Conservation (phyloP, 768 basidiomycete genomes). For the Boletus pseudo-olivaceus region DNA sequence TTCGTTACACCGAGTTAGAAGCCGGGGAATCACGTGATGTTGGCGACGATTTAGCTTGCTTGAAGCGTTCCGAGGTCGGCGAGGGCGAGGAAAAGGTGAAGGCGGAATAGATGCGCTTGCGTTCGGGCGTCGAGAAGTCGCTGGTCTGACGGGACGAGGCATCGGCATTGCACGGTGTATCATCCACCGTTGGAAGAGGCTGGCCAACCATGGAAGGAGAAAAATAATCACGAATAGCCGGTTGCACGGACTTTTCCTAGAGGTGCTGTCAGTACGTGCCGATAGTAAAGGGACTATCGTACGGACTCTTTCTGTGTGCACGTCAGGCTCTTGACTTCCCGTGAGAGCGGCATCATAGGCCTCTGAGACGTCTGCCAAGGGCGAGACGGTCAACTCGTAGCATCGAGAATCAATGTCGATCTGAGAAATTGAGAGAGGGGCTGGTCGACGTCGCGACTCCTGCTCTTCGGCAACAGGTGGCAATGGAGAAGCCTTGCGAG, state of each 20-base stretch:
- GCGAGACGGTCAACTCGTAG: conserved; percentile 75
- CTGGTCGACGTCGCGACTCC: conserved; percentile 30
- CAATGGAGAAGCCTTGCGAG: conserved; percentile 53
- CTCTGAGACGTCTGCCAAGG: conserved; percentile 70
- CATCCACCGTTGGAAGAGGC: conserved; percentile 31
- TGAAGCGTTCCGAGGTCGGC: conserved; percentile 53
- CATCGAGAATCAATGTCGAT: conserved; percentile 66
- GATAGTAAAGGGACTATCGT: background rate
- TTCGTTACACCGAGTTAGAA: conserved; percentile 21
- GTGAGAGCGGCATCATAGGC: conserved; percentile 54
- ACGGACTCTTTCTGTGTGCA: conserved; percentile 49
- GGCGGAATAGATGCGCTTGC: conserved; percentile 65
- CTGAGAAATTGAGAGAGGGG: conserved; percentile 39
- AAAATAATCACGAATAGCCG: conserved; percentile 56
- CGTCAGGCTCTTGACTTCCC: conserved; percentile 38
- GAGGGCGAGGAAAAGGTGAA: conserved; percentile 81
- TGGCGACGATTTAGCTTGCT: conserved; percentile 37
- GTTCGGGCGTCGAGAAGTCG: conserved; percentile 70
- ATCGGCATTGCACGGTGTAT: conserved; percentile 28
- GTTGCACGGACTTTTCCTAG: conserved; percentile 55
- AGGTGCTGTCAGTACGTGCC: background rate
- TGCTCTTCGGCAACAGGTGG: conserved; percentile 58
- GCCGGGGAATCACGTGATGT: conserved; percentile 21
- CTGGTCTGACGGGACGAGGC: conserved; percentile 67
- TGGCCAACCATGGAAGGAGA: conserved; percentile 17